Evolutionary conservation across 2,329 filamentous ascomycete genomes (phyloP), one percentile per base, ranked within the genome.

Genomic region (Plenodomus biglobosus): DNA sequence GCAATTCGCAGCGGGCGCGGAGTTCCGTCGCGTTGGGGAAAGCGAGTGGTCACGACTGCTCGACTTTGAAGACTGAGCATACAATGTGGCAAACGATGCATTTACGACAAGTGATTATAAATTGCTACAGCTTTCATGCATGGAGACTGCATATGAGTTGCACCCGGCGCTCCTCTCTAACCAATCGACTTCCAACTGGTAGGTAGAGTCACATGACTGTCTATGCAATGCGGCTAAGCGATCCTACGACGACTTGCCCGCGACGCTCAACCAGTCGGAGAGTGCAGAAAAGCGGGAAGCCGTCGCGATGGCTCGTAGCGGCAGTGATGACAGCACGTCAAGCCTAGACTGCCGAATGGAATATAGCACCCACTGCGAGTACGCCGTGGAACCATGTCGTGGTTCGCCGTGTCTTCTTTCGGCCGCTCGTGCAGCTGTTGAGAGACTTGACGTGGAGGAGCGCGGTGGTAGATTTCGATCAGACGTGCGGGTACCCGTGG

Each of bases 1-100:
- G 2, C 97, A 97, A 69, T 99, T 99, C 73, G 87, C 85, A 11
- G 87, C 94, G 55, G 90, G 89, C 0, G 90, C 96, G 19, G 92
- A 79, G 55, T 80, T 77, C 56, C 71, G 74, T 41, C 62, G 63
- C 19, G 65, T 75, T 15, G 75, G 74, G 11, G 65, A 72, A 34
- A 61, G 50, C 11, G 74, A 74, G 36, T 79, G 76, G 76, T 74
- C 68, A 43, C 59, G 69, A 27, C 44, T 72, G 13, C 61, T 76
- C 17, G 73, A 77, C 38, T 69, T 72, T 54, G 63, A 73, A 16
- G 60, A 57, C 16, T 54, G 56, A 57, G 38, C 19, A 30, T 40
- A 27, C 2, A 24, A n/a, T 40, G 34, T 37, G 13, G 27, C 27
- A 32, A 15, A 32, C 27, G 27, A 32, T 11, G 27, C 27, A 32